A percentile compares a stretch with the other conserved stretches of the same genome.
Conservation (phyloP, 2,329 filamentous ascomycete species). For the Alternaria infectoria region DNA sequence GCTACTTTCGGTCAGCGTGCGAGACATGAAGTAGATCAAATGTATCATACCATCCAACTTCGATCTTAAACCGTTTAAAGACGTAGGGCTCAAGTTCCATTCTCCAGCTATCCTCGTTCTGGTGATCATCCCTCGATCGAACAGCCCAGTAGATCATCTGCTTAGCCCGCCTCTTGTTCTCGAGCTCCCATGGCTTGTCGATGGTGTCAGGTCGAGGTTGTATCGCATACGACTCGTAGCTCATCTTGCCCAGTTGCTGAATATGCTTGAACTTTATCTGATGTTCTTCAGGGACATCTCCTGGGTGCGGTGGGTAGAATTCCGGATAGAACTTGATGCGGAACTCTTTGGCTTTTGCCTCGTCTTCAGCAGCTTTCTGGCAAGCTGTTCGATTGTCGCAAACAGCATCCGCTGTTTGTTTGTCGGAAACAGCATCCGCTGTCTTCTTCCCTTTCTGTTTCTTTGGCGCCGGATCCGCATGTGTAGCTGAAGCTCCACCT, state of each 20-base stretch:
- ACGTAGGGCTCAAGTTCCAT: conserved; percentile 11
- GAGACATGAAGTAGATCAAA: background rate
- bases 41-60: conserved; percentile 23
- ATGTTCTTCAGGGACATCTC: conserved; percentile 14
- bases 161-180: conserved; percentile 14
- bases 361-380: background rate
- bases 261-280: conserved; percentile 18
- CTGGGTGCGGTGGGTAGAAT: background rate
- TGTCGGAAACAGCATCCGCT: background rate
- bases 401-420: background rate
- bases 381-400: background rate
- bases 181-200: conserved; percentile 15
- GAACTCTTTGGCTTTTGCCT: background rate
- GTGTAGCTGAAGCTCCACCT: background rate
- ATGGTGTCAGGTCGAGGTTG: conserved; percentile 4
- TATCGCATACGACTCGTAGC: conserved; percentile 11
- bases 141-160: background rate
- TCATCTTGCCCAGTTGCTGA: conserved; percentile 12
- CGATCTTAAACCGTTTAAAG: conserved; percentile 25
- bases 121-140: background rate
- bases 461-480: background rate
- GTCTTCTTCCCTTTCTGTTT: background rate
- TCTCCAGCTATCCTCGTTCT: conserved; percentile 24
- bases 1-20: background rate
- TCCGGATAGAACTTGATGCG: conserved; percentile 1